Evolutionary conservation across 176 grass and related monocot species (phyloP), one percentile per base, ranked within the genome.

Genomic region (Carex littledalei): DNA sequence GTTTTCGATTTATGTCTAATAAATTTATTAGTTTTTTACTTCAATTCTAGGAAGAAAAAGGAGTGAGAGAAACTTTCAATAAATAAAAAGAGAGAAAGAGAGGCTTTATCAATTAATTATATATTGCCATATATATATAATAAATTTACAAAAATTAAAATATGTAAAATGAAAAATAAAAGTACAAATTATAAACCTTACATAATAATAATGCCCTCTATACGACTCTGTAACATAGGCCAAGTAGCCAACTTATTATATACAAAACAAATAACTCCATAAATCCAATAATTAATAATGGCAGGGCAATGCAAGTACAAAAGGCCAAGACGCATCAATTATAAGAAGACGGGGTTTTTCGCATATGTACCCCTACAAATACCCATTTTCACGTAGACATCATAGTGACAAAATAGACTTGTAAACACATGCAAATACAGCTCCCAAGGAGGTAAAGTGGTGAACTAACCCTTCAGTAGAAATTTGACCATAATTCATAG

Each of bases 401-500:
- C 20, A 73, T 84, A 64, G 45, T 11, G 71, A 31, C 61, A 39
- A 29, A 49, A 83, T 41, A 8, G 6, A 84, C 52, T 81, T 66
- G 3, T 8, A 24, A 49, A 21, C 79, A 59, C 61, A 82, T 22
- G 63, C 86, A 39, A 39, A 34, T 41, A 50, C 10, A 45, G 34
- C 34, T 35, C 34, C 34, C 34, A 35, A 35, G 34, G 34, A 3
- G 5, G 37, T 39, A 18, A 43, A 6, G 29, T 9, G 12, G 17
- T 75, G 3, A 63, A 49, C 1, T 45, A 45, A 78, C 22, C 24
- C 13, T 83, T 82, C 88, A 96, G 22, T 84, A 80, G 91, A 93
- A 96, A 47, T 96, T 88, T 11, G 9, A 39, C 37, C 10, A 68
- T 21, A 83, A 39, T 78, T 89, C 92, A 80, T 92, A 97, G 24